These are phyloP conservation scores for Rachicladosporium sp. DNA, from an alignment of 2,329 filamentous ascomycete genomes.

Conservation along the genomic window DNA sequence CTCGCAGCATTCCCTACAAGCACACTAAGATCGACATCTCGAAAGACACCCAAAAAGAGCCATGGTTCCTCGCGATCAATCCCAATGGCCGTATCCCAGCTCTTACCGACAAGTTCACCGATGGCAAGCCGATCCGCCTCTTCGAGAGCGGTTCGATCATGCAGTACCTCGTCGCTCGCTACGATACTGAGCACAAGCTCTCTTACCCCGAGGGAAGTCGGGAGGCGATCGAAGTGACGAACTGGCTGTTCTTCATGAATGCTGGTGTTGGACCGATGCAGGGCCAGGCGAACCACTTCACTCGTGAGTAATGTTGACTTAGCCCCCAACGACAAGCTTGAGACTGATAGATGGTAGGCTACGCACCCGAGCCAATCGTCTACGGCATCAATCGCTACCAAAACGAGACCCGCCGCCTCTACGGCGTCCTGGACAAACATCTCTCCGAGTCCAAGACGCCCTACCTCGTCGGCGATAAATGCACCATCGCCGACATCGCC, in stretches of 20 bases:
- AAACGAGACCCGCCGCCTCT: constrained; percentile 69
- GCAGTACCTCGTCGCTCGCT: constrained; percentile 63
- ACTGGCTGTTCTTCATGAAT: constrained; percentile 64
- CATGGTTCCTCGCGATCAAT: constrained; percentile 84
- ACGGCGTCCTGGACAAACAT: constrained; percentile 60
- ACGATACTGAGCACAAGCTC: constrained; percentile 68
- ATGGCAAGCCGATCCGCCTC: constrained; percentile 60
- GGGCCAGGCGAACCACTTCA: constrained; percentile 72
- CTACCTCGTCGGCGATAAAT: constrained; percentile 48
- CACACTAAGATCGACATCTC: constrained; percentile 57
- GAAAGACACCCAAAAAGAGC: constrained; percentile 70
- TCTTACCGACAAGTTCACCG: constrained; percentile 63
- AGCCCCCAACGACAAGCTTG: too few species aligned
- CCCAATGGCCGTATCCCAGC: constrained; percentile 88
- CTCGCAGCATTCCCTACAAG: constrained; percentile 56
- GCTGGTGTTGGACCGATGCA: constrained; percentile 38
- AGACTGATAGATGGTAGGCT: constrained; percentile 22
- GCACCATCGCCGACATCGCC: constrained; percentile 63
- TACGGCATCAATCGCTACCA: constrained; percentile 70
- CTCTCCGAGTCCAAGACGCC: constrained; percentile 38
- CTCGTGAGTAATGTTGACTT: constrained; percentile 27
- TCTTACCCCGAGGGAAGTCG: constrained; percentile 60
- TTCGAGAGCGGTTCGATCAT: constrained; percentile 79
- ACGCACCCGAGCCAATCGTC: constrained; percentile 65
- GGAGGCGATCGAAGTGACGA: constrained; percentile 64